Evolutionary conservation across 1,284 basidiomycete species (phyloP).

Genomic region (Fistulinella staudtii): DNA sequence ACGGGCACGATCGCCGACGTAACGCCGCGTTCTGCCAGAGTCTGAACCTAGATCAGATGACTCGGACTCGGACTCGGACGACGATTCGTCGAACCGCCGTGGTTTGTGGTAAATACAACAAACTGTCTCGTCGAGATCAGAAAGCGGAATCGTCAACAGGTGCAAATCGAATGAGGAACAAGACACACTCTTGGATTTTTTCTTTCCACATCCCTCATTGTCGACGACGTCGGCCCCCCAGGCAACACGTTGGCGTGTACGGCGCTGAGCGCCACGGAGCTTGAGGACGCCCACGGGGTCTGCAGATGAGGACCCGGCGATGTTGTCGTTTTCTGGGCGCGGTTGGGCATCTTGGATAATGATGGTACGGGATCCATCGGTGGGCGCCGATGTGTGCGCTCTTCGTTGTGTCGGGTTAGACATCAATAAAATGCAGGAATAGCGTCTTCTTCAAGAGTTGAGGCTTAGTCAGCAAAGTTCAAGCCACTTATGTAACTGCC

Average conservation of each 20-base stretch:
- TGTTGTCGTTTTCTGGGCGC: constrained; percentile 18
- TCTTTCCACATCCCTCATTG: constrained; percentile 76
- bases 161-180: too few relatives aligned
- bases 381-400: constrained; percentile 30
- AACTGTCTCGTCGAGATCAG: constrained; percentile 48
- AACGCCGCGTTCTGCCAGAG: constrained; percentile 27
- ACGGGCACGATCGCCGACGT: constrained; percentile 13
- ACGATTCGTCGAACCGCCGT: constrained; percentile 74
- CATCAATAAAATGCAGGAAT: too few relatives aligned
- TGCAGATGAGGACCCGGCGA: constrained; percentile 18
- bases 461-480: too few relatives aligned
- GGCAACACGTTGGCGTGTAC: constrained; percentile 50
- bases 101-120: constrained; percentile 90
- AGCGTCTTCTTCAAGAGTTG: too few relatives aligned
- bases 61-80: constrained; percentile 58
- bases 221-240: constrained; percentile 83
- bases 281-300: constrained; percentile 45
- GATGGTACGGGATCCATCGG: constrained; percentile 50
- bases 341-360: constrained; percentile 41
- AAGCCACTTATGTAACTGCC: too few relatives aligned
- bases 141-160: too few relatives aligned
- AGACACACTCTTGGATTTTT: constrained; percentile 77
- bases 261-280: constrained; percentile 48
- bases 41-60: constrained; percentile 26
- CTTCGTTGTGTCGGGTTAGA: constrained; percentile 26